Percentiles rank a stretch among this genome's conserved stretches.
These are phyloP conservation scores for Candida berthetii DNA, from an alignment of 805 yeast genomes.

Conservation along the genomic window DNA sequence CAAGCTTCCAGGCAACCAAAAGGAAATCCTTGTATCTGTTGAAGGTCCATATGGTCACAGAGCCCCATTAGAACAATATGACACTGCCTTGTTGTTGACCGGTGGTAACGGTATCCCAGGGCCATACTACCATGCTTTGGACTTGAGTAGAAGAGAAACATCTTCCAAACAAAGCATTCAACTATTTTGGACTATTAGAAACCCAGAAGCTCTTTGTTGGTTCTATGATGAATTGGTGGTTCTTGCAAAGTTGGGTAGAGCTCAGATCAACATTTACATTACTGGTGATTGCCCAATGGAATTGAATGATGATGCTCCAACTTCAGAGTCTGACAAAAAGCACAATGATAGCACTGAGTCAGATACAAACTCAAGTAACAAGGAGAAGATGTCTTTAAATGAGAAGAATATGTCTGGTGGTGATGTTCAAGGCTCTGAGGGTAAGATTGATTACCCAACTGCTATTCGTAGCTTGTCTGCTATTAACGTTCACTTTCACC, in stretches of 20 bases:
- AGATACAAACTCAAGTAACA: background rate
- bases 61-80: constrained; percentile 29
- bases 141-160: constrained; percentile 14
- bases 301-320: constrained; percentile 3
- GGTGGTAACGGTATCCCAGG: constrained; percentile 49
- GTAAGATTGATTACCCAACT: no score
- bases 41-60: constrained; percentile 58
- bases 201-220: constrained; percentile 41
- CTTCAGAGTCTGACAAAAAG: constrained; percentile 3
- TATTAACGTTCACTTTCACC: constrained; percentile 24
- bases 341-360: constrained; percentile 1
- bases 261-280: constrained; percentile 26
- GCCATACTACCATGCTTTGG: constrained; percentile 32
- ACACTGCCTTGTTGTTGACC: constrained; percentile 33
- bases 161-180: constrained; percentile 26
- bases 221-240: constrained; percentile 33
- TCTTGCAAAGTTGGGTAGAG: constrained; percentile 16
- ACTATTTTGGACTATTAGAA: constrained; percentile 61
- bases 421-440: no score
- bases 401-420: constrained; percentile 9
- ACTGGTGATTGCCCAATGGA: constrained; percentile 23
- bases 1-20: constrained; percentile 22
- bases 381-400: constrained; percentile 27
- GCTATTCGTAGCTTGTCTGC: no score
- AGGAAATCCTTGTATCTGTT: constrained; percentile 26